A percentile compares a stretch with the other conserved stretches of the same genome.
phyloP scores from a whole-genome alignment of 768 basidiomycete genomes.

The Mycena chlorophos region DNA sequence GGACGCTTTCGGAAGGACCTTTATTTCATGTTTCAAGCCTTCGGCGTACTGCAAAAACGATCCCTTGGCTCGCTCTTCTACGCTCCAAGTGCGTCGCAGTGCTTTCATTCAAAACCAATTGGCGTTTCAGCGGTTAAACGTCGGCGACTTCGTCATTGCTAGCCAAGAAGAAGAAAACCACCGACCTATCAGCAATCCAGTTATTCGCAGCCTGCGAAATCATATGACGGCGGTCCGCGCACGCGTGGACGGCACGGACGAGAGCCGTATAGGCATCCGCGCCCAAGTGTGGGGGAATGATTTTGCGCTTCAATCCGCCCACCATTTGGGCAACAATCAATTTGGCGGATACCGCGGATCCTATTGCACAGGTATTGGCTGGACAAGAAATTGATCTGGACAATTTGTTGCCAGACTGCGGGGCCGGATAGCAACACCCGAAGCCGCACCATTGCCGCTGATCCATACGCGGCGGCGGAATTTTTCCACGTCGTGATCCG shows the following conservation, averaged over 20 bases:
- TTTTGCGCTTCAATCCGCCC: conserved; percentile 30
- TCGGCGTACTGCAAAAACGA: background rate
- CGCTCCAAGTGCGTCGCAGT: background rate
- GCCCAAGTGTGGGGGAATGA: conserved; percentile 40
- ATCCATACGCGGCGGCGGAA: conserved; percentile 43
- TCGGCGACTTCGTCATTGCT: conserved; percentile 23
- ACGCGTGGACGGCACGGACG: conserved; percentile 35
- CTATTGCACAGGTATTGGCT: conserved; percentile 44
- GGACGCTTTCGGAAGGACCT: conserved; percentile 28
- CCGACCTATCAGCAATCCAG: conserved; percentile 26
- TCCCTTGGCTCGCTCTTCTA: background rate
- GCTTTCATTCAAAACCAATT: background rate
- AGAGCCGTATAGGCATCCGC: conserved; percentile 25
- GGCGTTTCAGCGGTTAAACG: background rate
- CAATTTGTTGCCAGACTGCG: conserved; percentile 23
- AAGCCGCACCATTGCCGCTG: conserved; percentile 31
- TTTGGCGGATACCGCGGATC: conserved; percentile 41
- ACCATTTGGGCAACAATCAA: conserved; percentile 47
- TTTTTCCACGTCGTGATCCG: conserved; percentile 41
- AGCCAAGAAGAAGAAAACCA: conserved; percentile 32
- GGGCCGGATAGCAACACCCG: conserved; percentile 28
- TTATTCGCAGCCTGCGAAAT: conserved; percentile 25
- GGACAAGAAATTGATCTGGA: conserved; percentile 47
- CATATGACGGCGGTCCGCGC: conserved; percentile 28
- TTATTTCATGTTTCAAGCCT: background rate